Base-by-base conservation (phyloP, 108 stramenopile species). In the Nitzschia sp. region DNA sequence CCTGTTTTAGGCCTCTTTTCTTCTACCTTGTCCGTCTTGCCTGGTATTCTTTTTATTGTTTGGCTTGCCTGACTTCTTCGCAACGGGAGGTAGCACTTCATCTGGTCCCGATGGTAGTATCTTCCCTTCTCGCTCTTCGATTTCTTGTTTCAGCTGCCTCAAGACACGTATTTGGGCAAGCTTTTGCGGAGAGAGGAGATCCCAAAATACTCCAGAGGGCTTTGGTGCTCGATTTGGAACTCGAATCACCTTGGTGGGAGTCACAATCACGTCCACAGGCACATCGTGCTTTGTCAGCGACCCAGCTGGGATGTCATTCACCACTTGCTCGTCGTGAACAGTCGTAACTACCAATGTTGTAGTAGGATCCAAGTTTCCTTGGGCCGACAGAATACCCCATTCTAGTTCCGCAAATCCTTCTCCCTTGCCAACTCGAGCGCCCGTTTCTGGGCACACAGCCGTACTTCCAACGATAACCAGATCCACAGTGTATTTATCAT, bases 331-430 rank as follows among this genome's bases (percentile, higher is more conserved):
- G 64, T 89, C 88, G 67, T 89, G 88, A 2, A 82, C 81, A 3
- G 88, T 86, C 2, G 88, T 89, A 6, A 89, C 81, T 6, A 89
- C 88, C 62, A 84, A 38, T 28, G 72, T 77, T 9, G 68, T 82
- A 0, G 28, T 26, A 2, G 85, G 71, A 70, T 86, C 83, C 30
- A 89, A 56, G 75, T 89, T 89, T 4, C 85, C 85, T 73, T 82
- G 80, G 18, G 75, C 67, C 3, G 83, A 69, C 25, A 89, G 69
- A 55, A 89, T 89, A 0, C 88, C 88, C 88, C 88, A 89, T 68
- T 89, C 88, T n/a, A 89, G 46, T 65, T 89, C 88, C 21, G 88
- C 88, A 64, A 89, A 89, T 1, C 88, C 88, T 65, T 86, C 88
- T 27, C 88, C 88, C 69, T 89, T 89, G 0, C 88, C 88, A 5